Percentiles rank a stretch among this genome's conserved stretches.
These are phyloP conservation scores for Balamuthia mandrillaris DNA, from an alignment of 208 protist species.

Conservation along the genomic window DNA sequence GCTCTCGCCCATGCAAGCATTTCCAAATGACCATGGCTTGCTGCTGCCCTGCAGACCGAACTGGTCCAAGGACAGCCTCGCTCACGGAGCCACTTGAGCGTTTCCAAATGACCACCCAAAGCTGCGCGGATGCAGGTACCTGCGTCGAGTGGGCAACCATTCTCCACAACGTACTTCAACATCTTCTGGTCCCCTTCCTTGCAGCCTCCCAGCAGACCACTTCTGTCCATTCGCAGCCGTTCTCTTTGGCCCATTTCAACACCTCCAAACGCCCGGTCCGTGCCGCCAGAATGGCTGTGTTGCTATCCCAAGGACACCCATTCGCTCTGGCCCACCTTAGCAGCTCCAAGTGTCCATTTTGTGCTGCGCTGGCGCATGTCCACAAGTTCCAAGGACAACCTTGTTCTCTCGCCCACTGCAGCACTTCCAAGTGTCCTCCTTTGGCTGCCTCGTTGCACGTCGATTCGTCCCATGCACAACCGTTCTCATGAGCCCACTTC, in stretches of 20 bases:
- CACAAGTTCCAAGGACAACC: not conserved
- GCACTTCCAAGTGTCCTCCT: not conserved
- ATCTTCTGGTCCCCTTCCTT: not conserved
- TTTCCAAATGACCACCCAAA: not conserved
- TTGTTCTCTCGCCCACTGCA: not conserved
- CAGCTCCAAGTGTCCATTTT: not conserved
- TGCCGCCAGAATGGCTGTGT: not conserved
- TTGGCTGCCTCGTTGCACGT: not conserved
- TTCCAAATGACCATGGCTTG: not conserved
- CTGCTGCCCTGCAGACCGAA: not conserved
- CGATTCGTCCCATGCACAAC: not conserved
- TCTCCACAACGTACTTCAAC: not conserved
- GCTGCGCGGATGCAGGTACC: not conserved
- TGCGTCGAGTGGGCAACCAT: not conserved
- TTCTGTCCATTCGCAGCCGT: not conserved
- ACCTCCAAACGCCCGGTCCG: not conserved
- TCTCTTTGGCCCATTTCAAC: not conserved
- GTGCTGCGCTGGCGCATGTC: not conserved
- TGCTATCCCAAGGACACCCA: not conserved
- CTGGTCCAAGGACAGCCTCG: not conserved
- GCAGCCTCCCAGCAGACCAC: not conserved
- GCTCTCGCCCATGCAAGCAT: not conserved
- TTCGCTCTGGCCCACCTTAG: not conserved
- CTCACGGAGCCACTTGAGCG: not conserved
- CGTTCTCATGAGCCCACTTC: not conserved